Evolutionary conservation across 1,139 yeast species (phyloP).

Genomic region (Blastobotrys niveus): DNA sequence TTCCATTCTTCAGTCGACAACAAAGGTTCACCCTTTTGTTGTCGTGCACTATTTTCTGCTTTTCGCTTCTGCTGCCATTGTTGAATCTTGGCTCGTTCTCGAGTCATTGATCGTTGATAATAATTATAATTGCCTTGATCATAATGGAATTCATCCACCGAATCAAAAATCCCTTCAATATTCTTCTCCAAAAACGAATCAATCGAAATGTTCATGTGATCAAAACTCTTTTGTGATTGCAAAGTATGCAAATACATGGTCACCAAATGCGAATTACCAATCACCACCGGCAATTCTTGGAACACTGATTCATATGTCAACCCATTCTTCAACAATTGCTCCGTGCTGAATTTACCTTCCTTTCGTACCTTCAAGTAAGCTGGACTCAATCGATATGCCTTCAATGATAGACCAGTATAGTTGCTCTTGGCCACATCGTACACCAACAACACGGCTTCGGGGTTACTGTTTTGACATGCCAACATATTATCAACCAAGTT

Average conservation of each 20-base stretch:
- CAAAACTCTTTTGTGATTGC: conserved; percentile 25
- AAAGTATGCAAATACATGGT: conserved; percentile 39
- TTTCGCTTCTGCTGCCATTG: conserved; percentile 74
- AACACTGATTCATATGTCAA: conserved; percentile 64
- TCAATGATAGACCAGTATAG: conserved; percentile 53
- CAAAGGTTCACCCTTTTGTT: conserved; percentile 50
- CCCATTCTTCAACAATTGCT: conserved; percentile 54
- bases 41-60: conserved; percentile 59
- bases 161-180: conserved; percentile 65
- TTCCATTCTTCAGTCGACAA: conserved; percentile 59
- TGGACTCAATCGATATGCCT: conserved; percentile 64
- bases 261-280: conserved; percentile 55
- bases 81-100: conserved; percentile 63
- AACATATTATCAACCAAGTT: conserved; percentile 63
- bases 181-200: conserved; percentile 42
- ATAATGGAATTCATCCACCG: conserved; percentile 72
- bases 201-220: conserved; percentile 38
- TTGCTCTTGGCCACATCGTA: conserved; percentile 66
- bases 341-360: conserved; percentile 54
- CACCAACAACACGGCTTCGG: conserved; percentile 61
- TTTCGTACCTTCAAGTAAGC: conserved; percentile 52
- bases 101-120: conserved; percentile 64
- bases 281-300: conserved; percentile 62
- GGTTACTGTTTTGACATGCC: conserved; percentile 55
- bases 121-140: conserved; percentile 80